Evolutionary conservation across 371 early-diverging fungal genomes (phyloP), one percentile per base, ranked within the genome.

Genomic region (Mucor racemosus): DNA sequence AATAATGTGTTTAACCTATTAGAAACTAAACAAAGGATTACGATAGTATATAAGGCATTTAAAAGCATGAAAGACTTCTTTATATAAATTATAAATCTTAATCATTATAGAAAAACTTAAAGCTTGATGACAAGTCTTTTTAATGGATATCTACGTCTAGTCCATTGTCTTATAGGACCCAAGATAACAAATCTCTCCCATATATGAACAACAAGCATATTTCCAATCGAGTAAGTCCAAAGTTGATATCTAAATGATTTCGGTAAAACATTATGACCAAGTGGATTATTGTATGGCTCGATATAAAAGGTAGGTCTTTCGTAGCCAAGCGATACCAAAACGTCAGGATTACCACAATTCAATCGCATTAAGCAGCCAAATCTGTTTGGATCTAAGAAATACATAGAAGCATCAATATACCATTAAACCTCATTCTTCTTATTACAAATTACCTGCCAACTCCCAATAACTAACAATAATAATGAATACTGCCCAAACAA

Each of bases 191-290:
- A 31, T 8, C 68, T 50, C 62, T 84, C 82, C 77, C 79, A 84
- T 7, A 69, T 39, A 44, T 75, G 65, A 0, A 65, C 67, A 0
- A 54, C 40, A 5, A 74, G 15, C 66, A 85, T 71, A 64, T 85
- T 83, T 36, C 54, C 77, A 13, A 81, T 48, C 13, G 76, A 75
- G 40, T 76, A 77, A 0, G 66, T 81, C 80, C 81, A 86, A 9
- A 94, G 71, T 39, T 69, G 64, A 66, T 76, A 85, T 19, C 95
- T 72, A 67, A 90, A 89, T 6, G 64, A n/a, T 33, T 65, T 64
- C 9, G 94, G 93, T 53, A 92, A 68, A 7, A 92, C 88, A 61
- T 92, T 93, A 73, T 92, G 91, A 5, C 92, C 91, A 4, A 76
- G 60, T 4, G 78, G 77, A 19, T 72, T 76, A 66, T 90, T 89